Evolutionary conservation across 345 rosid species (phyloP).

Genomic region (Eucalyptus regnans): DNA sequence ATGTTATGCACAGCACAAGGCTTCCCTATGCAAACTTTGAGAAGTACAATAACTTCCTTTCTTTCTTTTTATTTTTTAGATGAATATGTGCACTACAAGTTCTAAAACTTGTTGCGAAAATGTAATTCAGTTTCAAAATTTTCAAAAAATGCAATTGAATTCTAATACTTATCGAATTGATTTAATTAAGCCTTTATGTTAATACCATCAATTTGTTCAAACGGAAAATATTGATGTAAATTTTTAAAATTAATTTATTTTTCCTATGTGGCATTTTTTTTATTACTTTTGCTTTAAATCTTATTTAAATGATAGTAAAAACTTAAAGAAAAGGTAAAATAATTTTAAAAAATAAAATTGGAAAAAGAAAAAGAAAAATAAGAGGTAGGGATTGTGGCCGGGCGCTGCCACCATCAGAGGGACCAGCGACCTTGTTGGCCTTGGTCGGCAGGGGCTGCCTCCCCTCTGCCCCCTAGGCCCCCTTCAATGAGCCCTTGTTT

Average conservation of each 20-base stretch:
- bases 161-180: rapidly evolving
- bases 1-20: background rate
- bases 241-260: no score
- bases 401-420: rapidly evolving
- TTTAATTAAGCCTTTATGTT: no score
- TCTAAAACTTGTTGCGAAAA: rapidly evolving
- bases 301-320: no score
- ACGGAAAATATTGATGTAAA: rapidly evolving
- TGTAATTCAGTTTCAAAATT: rapidly evolving
- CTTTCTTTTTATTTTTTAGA: background rate
- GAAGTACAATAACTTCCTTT: background rate
- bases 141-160: rapidly evolving
- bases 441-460: rapidly evolving
- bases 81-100: rapidly evolving
- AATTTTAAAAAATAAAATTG: no score
- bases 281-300: no score
- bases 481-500: rapidly evolving
- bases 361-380: no score
- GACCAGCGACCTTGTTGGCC: no score
- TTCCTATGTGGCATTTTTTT: no score
- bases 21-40: background rate
- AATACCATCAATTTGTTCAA: rapidly evolving
- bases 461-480: no score
- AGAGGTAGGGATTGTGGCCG: rapidly evolving
- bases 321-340: no score